Percentiles rank a stretch among this genome's conserved stretches.
These are phyloP conservation scores for Teratosphaeria zuluensis DNA, from an alignment of 2,329 filamentous ascomycete species.

Conservation along the genomic window DNA sequence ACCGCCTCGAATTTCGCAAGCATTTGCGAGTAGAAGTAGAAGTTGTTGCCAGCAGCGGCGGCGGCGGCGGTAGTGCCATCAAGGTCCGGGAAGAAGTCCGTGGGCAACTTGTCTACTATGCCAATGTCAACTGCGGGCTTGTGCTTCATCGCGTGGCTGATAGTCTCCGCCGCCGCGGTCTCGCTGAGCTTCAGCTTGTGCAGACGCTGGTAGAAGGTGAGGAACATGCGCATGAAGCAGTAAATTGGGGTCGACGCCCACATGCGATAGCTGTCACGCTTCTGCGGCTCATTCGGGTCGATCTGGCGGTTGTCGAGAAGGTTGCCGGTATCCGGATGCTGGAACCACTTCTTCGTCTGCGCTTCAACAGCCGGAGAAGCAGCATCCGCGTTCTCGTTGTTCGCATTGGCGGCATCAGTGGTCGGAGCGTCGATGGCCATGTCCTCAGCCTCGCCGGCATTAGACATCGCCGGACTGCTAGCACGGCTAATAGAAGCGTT, in stretches of 20 bases:
- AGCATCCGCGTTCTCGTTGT: conserved; percentile 32
- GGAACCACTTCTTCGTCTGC: conserved; percentile 55
- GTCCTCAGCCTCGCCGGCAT: conserved; percentile 67
- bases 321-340: conserved; percentile 46
- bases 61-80: conserved; percentile 47
- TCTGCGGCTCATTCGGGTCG: conserved; percentile 69
- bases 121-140: conserved; percentile 80
- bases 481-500: conserved; percentile 73
- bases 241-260: conserved; percentile 88
- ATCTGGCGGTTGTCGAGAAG: conserved; percentile 51
- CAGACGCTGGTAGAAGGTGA: conserved; percentile 79
- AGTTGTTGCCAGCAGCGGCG: conserved; percentile 28
- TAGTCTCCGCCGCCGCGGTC: conserved; percentile 60
- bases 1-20: conserved; percentile 79
- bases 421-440: conserved; percentile 38
- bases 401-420: conserved; percentile 43
- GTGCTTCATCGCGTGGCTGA: conserved; percentile 60
- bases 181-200: conserved; percentile 74
- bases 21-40: conserved; percentile 74
- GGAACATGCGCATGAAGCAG: conserved; percentile 89
- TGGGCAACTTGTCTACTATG: conserved; percentile 66
- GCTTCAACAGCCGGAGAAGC: conserved; percentile 48
- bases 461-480: conserved; percentile 75
- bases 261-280: conserved; percentile 73
- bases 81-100: conserved; percentile 60